phyloP scores from a whole-genome alignment of 768 basidiomycete genomes.

The Myochromella boudieri region DNA sequence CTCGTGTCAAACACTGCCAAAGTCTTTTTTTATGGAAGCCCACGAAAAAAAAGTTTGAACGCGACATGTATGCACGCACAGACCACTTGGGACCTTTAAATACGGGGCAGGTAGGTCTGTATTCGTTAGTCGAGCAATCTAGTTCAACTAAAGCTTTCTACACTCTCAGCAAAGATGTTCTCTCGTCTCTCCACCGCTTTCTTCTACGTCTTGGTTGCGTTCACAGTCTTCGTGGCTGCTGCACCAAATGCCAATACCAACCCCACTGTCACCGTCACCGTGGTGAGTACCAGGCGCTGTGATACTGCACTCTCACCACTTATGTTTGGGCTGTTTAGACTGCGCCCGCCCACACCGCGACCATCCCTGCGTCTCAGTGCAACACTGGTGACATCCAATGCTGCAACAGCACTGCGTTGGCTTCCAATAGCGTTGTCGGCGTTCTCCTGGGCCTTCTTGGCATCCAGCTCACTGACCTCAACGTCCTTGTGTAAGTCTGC shows the following conservation, averaged over 20 bases:
- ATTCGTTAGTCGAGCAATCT: conserved; percentile 20
- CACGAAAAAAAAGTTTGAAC: neutral
- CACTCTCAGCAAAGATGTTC: conserved; percentile 24
- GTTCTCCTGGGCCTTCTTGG: conserved; percentile 30
- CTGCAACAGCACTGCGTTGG: conserved; percentile 25
- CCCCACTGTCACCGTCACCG: conserved; percentile 12
- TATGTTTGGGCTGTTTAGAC: neutral
- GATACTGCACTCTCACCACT: neutral
- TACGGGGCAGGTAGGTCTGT: neutral
- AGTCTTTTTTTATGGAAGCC: neutral
- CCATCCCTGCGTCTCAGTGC: conserved; percentile 26
- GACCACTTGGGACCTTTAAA: conserved; percentile 8
- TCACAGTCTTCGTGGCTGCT: conserved; percentile 28
- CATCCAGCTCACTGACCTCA: conserved; percentile 23
- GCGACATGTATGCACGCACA: conserved; percentile 2
- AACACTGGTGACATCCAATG: conserved; percentile 28
- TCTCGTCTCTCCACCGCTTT: conserved; percentile 20
- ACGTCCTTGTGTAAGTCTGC: conserved; percentile 26
- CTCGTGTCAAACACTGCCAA: too few relatives aligned
- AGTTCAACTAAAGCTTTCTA: conserved; percentile 9
- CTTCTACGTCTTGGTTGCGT: conserved; percentile 21
- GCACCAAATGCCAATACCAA: conserved; percentile 19
- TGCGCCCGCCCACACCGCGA: conserved; percentile 19
- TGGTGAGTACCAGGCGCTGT: neutral
- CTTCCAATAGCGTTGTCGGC: conserved; percentile 16